Evolutionary conservation across 2,329 filamentous ascomycete genomes (phyloP).

Genomic region (Colletotrichum orchidophilum): DNA sequence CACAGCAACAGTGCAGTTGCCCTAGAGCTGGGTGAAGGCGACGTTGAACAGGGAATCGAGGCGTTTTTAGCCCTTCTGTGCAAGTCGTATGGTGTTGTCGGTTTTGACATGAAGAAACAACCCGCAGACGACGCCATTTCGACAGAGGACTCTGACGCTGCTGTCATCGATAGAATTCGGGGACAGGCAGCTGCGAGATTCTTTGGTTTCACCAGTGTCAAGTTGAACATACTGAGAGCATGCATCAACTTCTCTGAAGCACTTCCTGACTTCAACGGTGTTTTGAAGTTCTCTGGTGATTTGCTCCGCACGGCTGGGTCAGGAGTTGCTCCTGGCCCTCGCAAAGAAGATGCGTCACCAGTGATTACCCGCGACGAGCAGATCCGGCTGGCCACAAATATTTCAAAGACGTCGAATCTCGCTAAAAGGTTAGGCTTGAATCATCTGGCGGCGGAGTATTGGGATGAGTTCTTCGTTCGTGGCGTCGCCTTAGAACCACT

Average conservation of each 20-base stretch:
- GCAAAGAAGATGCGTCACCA: conserved; percentile 74
- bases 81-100: conserved; percentile 71
- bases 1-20: conserved; percentile 61
- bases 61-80: conserved; percentile 69
- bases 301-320: conserved; percentile 84
- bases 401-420: conserved; percentile 83
- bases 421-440: conserved; percentile 77
- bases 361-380: conserved; percentile 85
- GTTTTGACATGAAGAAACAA: conserved; percentile 50
- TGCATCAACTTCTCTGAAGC: conserved; percentile 96
- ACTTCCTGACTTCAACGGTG: conserved; percentile 88
- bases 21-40: conserved; percentile 70
- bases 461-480: conserved; percentile 94
- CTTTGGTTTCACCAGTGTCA: conserved; percentile 83
- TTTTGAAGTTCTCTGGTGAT: conserved; percentile 87
- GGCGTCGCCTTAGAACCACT: conserved; percentile 75
- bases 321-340: conserved; percentile 77
- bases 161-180: conserved; percentile 66
- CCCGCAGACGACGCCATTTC: conserved; percentile 37
- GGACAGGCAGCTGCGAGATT: conserved; percentile 65
- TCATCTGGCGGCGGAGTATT: conserved; percentile 83
- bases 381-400: conserved; percentile 82
- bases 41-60: conserved; percentile 73
- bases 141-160: conserved; percentile 59
- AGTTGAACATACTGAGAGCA: conserved; percentile 86